These are phyloP conservation scores for Candida easanensis DNA, from an alignment of 805 yeast genomes.

Conservation along the genomic window DNA sequence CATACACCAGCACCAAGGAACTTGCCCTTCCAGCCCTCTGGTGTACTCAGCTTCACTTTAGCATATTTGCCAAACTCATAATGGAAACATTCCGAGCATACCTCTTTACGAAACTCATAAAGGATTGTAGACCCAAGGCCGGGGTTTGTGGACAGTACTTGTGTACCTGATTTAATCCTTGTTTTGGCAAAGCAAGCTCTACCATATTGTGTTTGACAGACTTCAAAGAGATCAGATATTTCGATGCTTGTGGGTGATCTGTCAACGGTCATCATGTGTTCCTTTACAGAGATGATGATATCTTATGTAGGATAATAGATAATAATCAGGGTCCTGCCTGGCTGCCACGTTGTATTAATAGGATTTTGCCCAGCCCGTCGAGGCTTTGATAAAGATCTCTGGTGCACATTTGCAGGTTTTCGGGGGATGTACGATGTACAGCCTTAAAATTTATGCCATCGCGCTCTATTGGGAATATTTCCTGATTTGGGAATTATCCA, in stretches of 20 bases:
- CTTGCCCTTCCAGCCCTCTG: conserved; percentile 14
- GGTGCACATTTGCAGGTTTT: background rate
- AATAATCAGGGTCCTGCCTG: too few species aligned
- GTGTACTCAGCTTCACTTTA: conserved; percentile 35
- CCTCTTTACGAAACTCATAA: conserved; percentile 59
- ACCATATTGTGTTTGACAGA: conserved; percentile 47
- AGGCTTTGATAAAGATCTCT: too few species aligned
- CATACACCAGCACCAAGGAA: conserved; percentile 43
- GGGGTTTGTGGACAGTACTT: conserved; percentile 35
- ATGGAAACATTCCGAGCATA: conserved; percentile 51
- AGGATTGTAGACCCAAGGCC: conserved; percentile 49
- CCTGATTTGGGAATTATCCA: too few species aligned
- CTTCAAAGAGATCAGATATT: conserved; percentile 33
- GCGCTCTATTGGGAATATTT: background rate
- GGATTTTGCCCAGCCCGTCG: too few species aligned
- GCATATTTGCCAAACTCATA: conserved; percentile 47
- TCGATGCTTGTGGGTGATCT: conserved; percentile 16
- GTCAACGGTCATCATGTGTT: conserved; percentile 11
- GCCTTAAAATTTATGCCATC: too few species aligned
- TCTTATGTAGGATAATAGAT: too few species aligned
- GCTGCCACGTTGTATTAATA: too few species aligned
- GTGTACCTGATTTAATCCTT: conserved; percentile 39
- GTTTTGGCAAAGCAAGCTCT: conserved; percentile 55
- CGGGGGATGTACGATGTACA: too few species aligned
- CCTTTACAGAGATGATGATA: background rate